These are phyloP conservation scores for Oxyria digyna DNA, from an alignment of 148 eudicot species.

Conservation along the genomic window DNA sequence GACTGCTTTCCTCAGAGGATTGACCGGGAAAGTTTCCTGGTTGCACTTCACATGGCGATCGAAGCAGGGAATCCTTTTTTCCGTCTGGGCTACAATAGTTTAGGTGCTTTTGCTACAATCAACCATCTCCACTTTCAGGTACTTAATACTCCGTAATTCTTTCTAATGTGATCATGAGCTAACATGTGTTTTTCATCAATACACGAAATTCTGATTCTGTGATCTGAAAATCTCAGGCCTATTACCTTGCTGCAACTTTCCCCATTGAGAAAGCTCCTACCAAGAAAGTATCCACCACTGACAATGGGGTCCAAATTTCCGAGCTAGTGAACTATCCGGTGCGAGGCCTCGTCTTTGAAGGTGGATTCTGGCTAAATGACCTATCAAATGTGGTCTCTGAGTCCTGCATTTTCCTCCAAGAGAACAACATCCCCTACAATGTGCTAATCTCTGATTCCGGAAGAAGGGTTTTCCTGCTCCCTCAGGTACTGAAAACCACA, in stretches of 20 bases:
- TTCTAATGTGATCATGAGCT: neutral
- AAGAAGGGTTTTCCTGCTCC: conserved; percentile 53
- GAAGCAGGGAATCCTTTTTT: conserved; percentile 73
- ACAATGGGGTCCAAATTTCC: conserved; percentile 43
- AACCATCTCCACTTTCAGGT: conserved; percentile 94
- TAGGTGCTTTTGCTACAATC: conserved; percentile 95
- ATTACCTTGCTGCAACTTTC: conserved; percentile 57
- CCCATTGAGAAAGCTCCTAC: conserved; percentile 69
- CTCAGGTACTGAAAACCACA: conserved; percentile 37
- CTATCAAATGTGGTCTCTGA: conserved; percentile 45
- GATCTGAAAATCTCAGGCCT: conserved; percentile 34
- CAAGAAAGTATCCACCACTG: conserved; percentile 26
- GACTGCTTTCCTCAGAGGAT: conserved; percentile 83
- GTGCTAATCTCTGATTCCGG: conserved; percentile 64
- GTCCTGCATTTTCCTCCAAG: conserved; percentile 66
- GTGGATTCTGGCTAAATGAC: conserved; percentile 36
- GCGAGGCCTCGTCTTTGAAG: conserved; percentile 68
- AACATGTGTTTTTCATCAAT: neutral
- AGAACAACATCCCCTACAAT: conserved; percentile 64
- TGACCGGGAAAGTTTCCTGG: conserved; percentile 51
- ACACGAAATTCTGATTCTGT: conserved; percentile 2
- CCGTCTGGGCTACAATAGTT: conserved; percentile 81
- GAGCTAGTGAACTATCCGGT: conserved; percentile 60
- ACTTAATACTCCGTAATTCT: neutral
- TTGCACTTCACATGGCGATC: conserved; percentile 70